A percentile compares a stretch with the other conserved stretches of the same genome.
Conservation (phyloP, 2,329 filamentous ascomycete genomes). For the Neocucurbitaria cava region DNA sequence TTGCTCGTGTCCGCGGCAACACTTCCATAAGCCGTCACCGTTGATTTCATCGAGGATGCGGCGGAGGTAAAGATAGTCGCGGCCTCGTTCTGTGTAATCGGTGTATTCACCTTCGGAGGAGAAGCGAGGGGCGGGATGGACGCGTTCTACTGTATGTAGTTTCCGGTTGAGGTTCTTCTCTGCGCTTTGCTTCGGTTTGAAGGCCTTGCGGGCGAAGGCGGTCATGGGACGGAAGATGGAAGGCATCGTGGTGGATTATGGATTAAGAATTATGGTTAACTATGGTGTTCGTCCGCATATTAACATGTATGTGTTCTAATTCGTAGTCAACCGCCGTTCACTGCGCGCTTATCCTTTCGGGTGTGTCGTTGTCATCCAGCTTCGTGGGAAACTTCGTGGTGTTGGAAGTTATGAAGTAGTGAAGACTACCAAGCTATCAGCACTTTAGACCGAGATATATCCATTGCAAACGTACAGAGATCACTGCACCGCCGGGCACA, state of each 20-base stretch:
- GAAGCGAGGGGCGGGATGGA: neutral
- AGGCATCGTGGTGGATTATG: neutral
- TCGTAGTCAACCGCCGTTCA: neutral
- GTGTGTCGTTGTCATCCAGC: neutral
- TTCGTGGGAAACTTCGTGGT: neutral
- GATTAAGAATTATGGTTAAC: neutral
- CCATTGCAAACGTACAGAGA: neutral
- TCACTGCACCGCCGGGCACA: neutral
- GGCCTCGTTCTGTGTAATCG: neutral
- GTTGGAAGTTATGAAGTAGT: neutral
- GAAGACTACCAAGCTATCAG: neutral
- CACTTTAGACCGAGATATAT: neutral
- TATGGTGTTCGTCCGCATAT: neutral
- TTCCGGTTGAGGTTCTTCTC: neutral
- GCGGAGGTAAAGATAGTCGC: neutral
- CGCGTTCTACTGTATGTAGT: neutral
- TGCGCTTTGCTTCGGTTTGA: neutral
- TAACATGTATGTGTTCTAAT: neutral
- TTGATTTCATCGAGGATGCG: neutral
- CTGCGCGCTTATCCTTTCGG: neutral
- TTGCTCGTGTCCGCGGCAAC: constrained; percentile 1
- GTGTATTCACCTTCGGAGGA: neutral
- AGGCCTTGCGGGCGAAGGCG: neutral
- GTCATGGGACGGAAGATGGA: neutral
- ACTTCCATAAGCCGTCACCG: neutral